These are phyloP conservation scores for Xylaria longipes DNA, from an alignment of 495 filamentous ascomycete species.

Conservation along the genomic window DNA sequence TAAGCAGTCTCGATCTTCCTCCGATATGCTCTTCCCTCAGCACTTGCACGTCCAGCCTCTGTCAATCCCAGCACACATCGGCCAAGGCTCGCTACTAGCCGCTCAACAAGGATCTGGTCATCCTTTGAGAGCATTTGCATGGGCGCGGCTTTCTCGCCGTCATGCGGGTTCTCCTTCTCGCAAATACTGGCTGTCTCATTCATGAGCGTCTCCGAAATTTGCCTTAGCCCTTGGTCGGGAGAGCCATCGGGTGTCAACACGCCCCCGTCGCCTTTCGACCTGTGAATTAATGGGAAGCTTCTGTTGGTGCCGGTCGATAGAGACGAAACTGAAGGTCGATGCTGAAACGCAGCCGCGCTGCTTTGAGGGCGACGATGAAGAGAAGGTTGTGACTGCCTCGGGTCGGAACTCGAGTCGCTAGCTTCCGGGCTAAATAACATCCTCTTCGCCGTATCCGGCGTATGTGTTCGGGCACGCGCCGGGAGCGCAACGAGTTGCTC, in stretches of 20 bases:
- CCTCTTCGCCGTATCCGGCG: constrained; percentile 40
- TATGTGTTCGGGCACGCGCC: constrained; percentile 38
- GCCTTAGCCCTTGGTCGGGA: constrained; percentile 47
- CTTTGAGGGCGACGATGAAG: constrained; percentile 48
- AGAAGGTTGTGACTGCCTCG: constrained; percentile 31
- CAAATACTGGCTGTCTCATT: constrained; percentile 46
- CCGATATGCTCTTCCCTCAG: constrained; percentile 67
- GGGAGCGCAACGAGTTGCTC: constrained; percentile 34
- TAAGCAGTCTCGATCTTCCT: constrained; percentile 76
- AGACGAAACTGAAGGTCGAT: constrained; percentile 58
- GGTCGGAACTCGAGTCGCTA: constrained; percentile 41
- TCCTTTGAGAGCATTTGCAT: constrained; percentile 65
- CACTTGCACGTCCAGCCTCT: constrained; percentile 62
- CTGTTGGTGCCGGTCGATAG: constrained; percentile 57
- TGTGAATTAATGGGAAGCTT: constrained; percentile 60
- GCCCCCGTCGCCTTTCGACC: constrained; percentile 51
- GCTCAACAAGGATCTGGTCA: constrained; percentile 77
- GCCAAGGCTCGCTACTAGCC: constrained; percentile 74
- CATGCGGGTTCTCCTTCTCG: constrained; percentile 30
- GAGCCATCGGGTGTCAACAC: constrained; percentile 48
- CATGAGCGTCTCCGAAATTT: constrained; percentile 48
- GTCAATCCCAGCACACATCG: constrained; percentile 73
- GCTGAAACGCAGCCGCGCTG: constrained; percentile 40
- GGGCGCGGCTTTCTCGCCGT: constrained; percentile 34
- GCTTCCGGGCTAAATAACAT: constrained; percentile 42